Base-by-base conservation (phyloP, 768 basidiomycete genomes). In the Clathrus columnatus region DNA sequence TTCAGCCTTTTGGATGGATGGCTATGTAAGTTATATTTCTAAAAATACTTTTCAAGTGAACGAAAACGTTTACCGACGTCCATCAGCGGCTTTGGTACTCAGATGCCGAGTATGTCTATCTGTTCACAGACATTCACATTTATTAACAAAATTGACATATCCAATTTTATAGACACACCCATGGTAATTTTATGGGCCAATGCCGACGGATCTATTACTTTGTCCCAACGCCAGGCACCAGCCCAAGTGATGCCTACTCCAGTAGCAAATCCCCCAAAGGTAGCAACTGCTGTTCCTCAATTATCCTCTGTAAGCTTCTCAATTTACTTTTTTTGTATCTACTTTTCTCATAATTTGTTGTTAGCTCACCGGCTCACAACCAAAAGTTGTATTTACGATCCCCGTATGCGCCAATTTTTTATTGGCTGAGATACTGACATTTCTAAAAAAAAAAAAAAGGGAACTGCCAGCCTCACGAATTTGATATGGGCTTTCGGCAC, bases 121-220 rank as follows among this genome's bases (percentile, higher is more conserved):
- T 36, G 10, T 2, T 8, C 11, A 11, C n/a, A 3, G 36, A n/a
- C 7, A 7, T 32, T 7, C 16, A 32, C 16, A 3, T 23, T 5
- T 30, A 23, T 36, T 10, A 29, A 32, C 7, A n/a, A 32, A 7
- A 16, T 42, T 6, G 8, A 41, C 27, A 11, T 51, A 11, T 27
- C n/a, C 5, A 17, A 7, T 30, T 24, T 10, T n/a, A 26, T 45
- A 53, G 51, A 74, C 60, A 70, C 75, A 6, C 76, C 80, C 0
- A 86, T 89, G 83, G 81, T 89, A 57, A 82, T 87, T 26, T 78
- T 82, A 73, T 89, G 85, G 86, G 69, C 77, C 6, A 83, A 85
- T 62, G 65, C 68, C 16, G 80, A 85, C 59, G 81, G 81, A 10
- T 65, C 72, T 21, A 70, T 85, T 56, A 85, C 83, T 11, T 66